Percentiles rank a stretch among this genome's conserved stretches.
Conservation (phyloP, 2,329 filamentous ascomycete genomes). For the Blastomyces emzantsi region DNA sequence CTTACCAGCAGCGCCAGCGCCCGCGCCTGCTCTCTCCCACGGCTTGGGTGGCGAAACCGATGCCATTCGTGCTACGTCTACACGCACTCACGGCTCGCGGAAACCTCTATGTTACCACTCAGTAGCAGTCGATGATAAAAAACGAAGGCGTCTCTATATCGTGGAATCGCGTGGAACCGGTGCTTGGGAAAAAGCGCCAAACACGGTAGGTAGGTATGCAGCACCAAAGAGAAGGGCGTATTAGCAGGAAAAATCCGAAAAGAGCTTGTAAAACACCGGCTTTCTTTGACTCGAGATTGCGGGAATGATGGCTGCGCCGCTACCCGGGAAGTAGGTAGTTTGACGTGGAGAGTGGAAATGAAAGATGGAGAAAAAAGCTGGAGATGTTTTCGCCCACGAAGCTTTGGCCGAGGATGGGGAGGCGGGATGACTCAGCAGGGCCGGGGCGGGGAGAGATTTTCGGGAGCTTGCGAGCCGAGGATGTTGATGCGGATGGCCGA, state of each 20-base stretch:
- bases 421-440: slow-evolving; percentile 7
- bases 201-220: neutral
- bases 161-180: neutral
- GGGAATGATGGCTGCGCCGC: neutral
- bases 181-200: neutral
- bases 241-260: neutral
- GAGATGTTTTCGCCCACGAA: neutral
- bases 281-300: neutral
- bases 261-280: neutral
- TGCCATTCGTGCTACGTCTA: slow-evolving; percentile 38
- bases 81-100: neutral
- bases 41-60: slow-evolving; percentile 84
- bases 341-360: neutral
- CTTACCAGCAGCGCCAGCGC: slow-evolving; percentile 46
- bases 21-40: slow-evolving; percentile 71
- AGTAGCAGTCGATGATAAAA: neutral
- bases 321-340: neutral
- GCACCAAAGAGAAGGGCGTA: neutral
- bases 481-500: neutral
- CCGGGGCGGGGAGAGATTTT: neutral
- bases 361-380: neutral
- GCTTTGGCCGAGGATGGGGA: slow-evolving; percentile 1
- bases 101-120: neutral
- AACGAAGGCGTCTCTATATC: neutral
- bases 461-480: neutral